Evolutionary conservation across 2,329 filamentous ascomycete genomes (phyloP).

Genomic region (Chaetomium olivaceum): DNA sequence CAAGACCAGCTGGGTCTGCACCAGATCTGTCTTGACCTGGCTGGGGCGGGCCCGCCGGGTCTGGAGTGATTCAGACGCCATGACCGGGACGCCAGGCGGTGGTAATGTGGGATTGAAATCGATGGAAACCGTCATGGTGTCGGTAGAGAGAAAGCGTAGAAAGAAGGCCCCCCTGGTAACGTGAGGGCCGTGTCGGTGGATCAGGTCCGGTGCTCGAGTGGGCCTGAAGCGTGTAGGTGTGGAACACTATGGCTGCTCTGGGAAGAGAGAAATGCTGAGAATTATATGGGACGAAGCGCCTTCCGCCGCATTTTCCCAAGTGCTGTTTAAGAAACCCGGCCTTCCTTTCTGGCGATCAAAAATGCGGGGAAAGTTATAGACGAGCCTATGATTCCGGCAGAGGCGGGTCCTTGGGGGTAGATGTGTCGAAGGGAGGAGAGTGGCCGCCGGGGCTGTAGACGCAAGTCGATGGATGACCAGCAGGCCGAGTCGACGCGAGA

Average conservation of each 20-base stretch:
- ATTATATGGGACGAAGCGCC: constrained; percentile 31
- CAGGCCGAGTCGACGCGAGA: constrained; percentile 29
- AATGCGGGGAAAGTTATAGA: constrained; percentile 34
- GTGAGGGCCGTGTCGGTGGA: constrained; percentile 6
- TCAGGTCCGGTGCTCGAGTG: constrained; percentile 16
- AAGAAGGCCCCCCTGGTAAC: neutral
- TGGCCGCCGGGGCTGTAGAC: constrained; percentile 27
- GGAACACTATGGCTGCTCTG: constrained; percentile 21
- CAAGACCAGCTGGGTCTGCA: constrained; percentile 42
- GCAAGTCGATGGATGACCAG: constrained; percentile 32
- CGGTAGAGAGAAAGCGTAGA: constrained; percentile 1
- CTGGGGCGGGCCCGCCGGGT: constrained; percentile 48
- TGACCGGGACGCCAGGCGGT: constrained; percentile 38
- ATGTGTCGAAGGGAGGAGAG: constrained; percentile 26
- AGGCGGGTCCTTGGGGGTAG: constrained; percentile 24
- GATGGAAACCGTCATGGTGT: constrained; percentile 25
- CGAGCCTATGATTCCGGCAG: constrained; percentile 28
- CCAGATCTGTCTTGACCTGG: constrained; percentile 51
- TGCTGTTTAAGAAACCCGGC: constrained; percentile 22
- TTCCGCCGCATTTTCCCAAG: constrained; percentile 37
- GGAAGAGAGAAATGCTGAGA: constrained; percentile 22
- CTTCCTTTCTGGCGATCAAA: constrained; percentile 23
- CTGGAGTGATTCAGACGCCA: constrained; percentile 46
- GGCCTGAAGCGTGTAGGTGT: constrained; percentile 24
- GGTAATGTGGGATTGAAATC: constrained; percentile 29